These are phyloP conservation scores for Coleophoma eucalyptorum DNA, from an alignment of 2,329 filamentous ascomycete genomes.

Conservation along the genomic window DNA sequence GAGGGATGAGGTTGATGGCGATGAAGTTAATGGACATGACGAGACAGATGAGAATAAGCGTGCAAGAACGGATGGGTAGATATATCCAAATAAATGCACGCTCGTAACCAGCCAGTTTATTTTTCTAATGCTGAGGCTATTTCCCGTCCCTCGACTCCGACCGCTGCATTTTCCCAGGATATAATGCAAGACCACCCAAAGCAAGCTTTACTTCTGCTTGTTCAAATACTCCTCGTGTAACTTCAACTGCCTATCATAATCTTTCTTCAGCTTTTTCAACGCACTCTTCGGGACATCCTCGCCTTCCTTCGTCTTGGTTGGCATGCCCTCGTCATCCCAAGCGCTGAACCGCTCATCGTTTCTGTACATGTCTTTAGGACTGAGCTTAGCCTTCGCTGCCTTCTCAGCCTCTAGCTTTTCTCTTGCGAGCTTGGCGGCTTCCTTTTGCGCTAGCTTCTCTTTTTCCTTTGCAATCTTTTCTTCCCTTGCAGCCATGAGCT, in stretches of 20 bases:
- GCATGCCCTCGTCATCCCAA: too few relatives aligned
- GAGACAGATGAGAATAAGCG: conserved; percentile 44
- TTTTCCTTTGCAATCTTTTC: too few relatives aligned
- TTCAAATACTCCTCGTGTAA: neutral
- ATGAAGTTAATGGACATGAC: conserved; percentile 37
- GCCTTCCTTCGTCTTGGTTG: conserved; percentile 47
- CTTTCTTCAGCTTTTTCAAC: conserved; percentile 66
- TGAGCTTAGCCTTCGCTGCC: conserved; percentile 52
- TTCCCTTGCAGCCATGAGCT: too few relatives aligned
- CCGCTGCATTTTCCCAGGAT: too few relatives aligned
- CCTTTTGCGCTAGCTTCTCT: too few relatives aligned
- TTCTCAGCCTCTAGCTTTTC: conserved; percentile 50
- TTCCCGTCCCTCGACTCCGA: too few relatives aligned
- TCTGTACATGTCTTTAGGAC: conserved; percentile 54
- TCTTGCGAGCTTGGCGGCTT: conserved; percentile 41
- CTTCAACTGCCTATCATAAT: too few relatives aligned
- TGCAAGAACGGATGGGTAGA: conserved; percentile 34
- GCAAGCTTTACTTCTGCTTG: neutral
- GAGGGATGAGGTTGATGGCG: conserved; percentile 45
- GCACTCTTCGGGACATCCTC: conserved; percentile 77
- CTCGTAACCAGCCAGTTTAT: too few relatives aligned
- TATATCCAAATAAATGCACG: too few relatives aligned
- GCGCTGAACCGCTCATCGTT: too few relatives aligned
- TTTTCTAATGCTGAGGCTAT: too few relatives aligned
- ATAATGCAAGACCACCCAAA: too few relatives aligned